Percentiles rank a stretch among this genome's conserved stretches.
phyloP scores from a whole-genome alignment of 257 asterid species.

The Fraxinus americana region DNA sequence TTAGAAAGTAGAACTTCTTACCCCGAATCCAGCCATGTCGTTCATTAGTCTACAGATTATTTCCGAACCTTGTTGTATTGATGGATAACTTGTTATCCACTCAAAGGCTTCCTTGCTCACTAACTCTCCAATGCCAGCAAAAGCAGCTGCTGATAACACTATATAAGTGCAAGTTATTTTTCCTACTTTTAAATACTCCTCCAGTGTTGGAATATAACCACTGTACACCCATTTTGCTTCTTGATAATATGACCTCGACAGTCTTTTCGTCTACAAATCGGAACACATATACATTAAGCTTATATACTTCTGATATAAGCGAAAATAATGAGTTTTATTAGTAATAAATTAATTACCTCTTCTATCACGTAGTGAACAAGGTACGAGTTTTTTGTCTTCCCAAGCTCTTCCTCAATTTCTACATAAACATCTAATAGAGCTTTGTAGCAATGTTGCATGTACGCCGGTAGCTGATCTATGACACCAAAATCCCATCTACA shows the following conservation, averaged over 20 bases:
- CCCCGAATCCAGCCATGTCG: conserved; percentile 34
- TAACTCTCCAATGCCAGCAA: conserved; percentile 30
- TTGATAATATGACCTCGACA: conserved; percentile 28
- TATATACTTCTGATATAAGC: neutral
- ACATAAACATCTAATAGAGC: too few species aligned
- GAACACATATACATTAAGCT: neutral
- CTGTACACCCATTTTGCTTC: conserved; percentile 39
- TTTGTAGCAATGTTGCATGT: too few species aligned
- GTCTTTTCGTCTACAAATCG: conserved; percentile 22
- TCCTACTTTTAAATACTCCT: conserved; percentile 42
- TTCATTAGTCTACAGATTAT: conserved; percentile 28
- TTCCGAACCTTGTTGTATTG: conserved; percentile 18
- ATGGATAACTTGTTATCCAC: conserved; percentile 29
- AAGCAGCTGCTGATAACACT: conserved; percentile 31
- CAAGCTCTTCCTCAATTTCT: neutral
- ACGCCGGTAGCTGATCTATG: too few species aligned
- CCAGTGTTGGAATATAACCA: conserved; percentile 29
- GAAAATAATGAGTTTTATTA: too few species aligned
- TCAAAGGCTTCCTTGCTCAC: conserved; percentile 19
- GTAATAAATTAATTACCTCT: conserved; percentile 30
- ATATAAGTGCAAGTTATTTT: conserved; percentile 8
- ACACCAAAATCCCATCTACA: too few species aligned
- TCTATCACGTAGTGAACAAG: conserved; percentile 31
- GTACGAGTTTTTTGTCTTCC: too few species aligned
- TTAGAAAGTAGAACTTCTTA: neutral